Conservation (phyloP, 192 early-diverging fungal species). For the Coemansia sp. region DNA sequence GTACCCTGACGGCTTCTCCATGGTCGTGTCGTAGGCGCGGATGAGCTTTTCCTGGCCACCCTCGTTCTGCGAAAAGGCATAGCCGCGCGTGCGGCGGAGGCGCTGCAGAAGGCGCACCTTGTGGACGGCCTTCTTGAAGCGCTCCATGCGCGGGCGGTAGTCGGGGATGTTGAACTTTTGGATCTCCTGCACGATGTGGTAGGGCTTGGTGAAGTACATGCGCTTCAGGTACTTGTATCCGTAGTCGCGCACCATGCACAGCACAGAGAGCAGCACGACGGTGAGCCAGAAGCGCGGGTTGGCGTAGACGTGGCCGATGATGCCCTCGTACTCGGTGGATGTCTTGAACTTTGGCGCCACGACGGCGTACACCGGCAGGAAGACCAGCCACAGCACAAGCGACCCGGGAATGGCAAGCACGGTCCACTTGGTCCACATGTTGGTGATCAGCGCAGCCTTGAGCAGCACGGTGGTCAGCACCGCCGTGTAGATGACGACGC, state of each 20-base stretch:
- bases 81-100: slow-evolving; percentile 88
- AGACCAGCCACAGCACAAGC: slow-evolving; percentile 83
- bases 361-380: slow-evolving; percentile 79
- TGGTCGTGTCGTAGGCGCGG: slow-evolving; percentile 74
- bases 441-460: slow-evolving; percentile 88
- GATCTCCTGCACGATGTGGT: slow-evolving; percentile 99
- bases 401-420: slow-evolving; percentile 88
- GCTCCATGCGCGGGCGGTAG: slow-evolving; percentile 95
- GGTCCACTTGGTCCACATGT: slow-evolving; percentile 94
- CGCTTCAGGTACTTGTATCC: slow-evolving; percentile 89
- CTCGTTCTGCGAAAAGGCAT: slow-evolving; percentile 98
- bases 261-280: slow-evolving; percentile 79
- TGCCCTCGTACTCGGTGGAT: slow-evolving; percentile 75
- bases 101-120: slow-evolving; percentile 94
- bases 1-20: slow-evolving; percentile 62
- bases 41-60: slow-evolving; percentile 86
- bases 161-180: slow-evolving; percentile 99
- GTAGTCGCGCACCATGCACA: slow-evolving; percentile 87
- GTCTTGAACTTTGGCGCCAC: slow-evolving; percentile 68
- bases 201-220: slow-evolving; percentile 76
- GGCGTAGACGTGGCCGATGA: slow-evolving; percentile 64
- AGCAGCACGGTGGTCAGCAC: slow-evolving; percentile 85
- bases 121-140: slow-evolving; percentile 98
- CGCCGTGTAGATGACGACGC: slow-evolving; percentile 84
- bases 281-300: slow-evolving; percentile 84